These are phyloP conservation scores for Raphanus raphanistrum DNA, from an alignment of 345 rosid genomes.

Conservation along the genomic window DNA sequence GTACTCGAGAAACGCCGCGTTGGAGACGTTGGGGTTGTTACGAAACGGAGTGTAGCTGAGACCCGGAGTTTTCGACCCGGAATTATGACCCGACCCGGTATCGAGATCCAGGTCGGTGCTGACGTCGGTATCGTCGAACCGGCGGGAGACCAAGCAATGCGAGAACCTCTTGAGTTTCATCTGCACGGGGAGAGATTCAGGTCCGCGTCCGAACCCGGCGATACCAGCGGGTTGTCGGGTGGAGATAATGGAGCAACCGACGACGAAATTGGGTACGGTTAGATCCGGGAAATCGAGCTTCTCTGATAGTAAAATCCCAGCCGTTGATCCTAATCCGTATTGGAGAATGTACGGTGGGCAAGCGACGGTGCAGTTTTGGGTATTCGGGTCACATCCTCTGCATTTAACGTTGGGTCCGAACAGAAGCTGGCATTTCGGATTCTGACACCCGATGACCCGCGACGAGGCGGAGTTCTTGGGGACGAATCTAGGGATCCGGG, in stretches of 20 bases:
- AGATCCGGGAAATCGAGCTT: conserved; percentile 50
- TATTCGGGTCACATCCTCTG: conserved; percentile 44
- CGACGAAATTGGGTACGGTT: conserved; percentile 53
- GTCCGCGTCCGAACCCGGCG: conserved; percentile 81
- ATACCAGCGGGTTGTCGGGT: conserved; percentile 87
- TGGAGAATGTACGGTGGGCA: conserved; percentile 76
- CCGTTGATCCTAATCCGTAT: conserved; percentile 77
- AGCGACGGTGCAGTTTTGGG: conserved; percentile 54
- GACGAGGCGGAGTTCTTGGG: conserved; percentile 66
- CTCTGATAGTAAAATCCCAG: conserved; percentile 65
- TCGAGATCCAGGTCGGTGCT: conserved; percentile 63
- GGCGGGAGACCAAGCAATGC: conserved; percentile 72
- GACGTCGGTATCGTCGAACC: conserved; percentile 58
- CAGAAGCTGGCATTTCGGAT: conserved; percentile 59
- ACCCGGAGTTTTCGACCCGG: conserved; percentile 47
- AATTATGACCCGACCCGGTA: conserved; percentile 43
- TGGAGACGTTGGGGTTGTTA: conserved; percentile 44
- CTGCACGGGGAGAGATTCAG: conserved; percentile 71
- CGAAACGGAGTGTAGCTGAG: conserved; percentile 66
- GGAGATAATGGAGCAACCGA: conserved; percentile 78
- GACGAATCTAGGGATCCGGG: conserved; percentile 44
- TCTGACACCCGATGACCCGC: conserved; percentile 57
- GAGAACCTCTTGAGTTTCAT: conserved; percentile 68
- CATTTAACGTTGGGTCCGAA: conserved; percentile 53
- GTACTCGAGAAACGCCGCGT: conserved; percentile 47